Evolutionary conservation across 2,329 filamentous ascomycete species (phyloP).

Genomic region (Xylariaceae sp.): DNA sequence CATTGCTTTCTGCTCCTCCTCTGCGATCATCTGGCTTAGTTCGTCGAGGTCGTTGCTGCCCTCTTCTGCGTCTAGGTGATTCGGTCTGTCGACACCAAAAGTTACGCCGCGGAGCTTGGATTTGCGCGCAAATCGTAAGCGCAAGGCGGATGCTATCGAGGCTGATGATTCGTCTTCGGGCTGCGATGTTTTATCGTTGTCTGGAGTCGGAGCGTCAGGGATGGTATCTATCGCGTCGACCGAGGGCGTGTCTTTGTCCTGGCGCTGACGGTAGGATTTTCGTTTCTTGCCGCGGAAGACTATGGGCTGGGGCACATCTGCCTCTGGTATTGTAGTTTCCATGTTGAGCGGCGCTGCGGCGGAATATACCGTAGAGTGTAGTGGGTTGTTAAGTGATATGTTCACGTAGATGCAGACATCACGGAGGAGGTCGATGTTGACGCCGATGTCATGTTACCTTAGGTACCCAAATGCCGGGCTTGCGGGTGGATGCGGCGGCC

Average conservation of each 20-base stretch:
- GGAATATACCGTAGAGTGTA: too few species aligned
- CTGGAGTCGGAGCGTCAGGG: constrained; percentile 4
- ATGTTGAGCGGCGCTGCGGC: not conserved
- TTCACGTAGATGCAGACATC: too few species aligned
- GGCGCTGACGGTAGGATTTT: constrained; percentile 56
- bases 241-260: constrained; percentile 36
- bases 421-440: too few species aligned
- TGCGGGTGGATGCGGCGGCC: constrained; percentile 8
- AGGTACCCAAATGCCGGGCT: not conserved
- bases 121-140: constrained; percentile 51
- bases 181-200: not conserved
- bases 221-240: constrained; percentile 1
- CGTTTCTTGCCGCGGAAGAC: constrained; percentile 61
- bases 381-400: not conserved
- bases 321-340: constrained; percentile 13
- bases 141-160: constrained; percentile 50
- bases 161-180: constrained; percentile 31
- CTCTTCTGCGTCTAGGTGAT: constrained; percentile 21
- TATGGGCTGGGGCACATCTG: constrained; percentile 33
- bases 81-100: constrained; percentile 42
- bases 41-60: constrained; percentile 29
- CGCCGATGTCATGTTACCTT: too few species aligned
- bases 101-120: constrained; percentile 54
- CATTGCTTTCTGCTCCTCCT: constrained; percentile 32
- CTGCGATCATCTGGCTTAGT: constrained; percentile 37